These are phyloP conservation scores for Cucumis melo DNA, from an alignment of 306 rosid genomes.

Conservation along the genomic window DNA sequence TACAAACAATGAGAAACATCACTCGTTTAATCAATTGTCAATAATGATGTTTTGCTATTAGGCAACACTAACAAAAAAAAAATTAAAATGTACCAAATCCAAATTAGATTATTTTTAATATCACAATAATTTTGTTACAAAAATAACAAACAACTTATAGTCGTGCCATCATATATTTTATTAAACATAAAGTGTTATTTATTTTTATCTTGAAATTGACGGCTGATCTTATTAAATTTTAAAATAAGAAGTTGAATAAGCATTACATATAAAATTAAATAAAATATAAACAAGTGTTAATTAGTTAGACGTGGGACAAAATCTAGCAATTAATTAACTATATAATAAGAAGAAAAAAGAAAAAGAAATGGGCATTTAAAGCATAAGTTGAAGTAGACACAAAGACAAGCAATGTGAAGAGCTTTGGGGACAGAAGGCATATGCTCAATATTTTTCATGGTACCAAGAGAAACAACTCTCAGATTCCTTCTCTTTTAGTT, in stretches of 20 bases:
- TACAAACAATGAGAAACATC: background rate
- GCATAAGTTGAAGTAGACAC: slow-evolving; percentile 12
- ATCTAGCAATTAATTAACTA: slow-evolving; percentile 13
- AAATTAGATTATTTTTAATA: background rate
- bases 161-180: background rate
- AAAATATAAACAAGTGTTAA: background rate
- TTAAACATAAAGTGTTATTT: background rate
- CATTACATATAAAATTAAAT: background rate
- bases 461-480: slow-evolving; percentile 44
- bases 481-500: slow-evolving; percentile 24
- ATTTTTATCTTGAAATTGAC: background rate
- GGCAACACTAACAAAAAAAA: background rate
- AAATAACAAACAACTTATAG: background rate
- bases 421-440: slow-evolving; percentile 51
- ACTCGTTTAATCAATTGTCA: background rate
- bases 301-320: slow-evolving; percentile 25
- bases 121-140: background rate
- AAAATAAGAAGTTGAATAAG: background rate
- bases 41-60: background rate
- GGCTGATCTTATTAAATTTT: background rate
- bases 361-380: background rate
- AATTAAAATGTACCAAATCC: background rate
- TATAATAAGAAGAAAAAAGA: slow-evolving; percentile 2
- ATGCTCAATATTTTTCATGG: slow-evolving; percentile 17
- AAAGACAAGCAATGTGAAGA: slow-evolving; percentile 26